Evolutionary conservation across 371 early-diverging fungal genomes (phyloP), one percentile per base, ranked within the genome.

Genomic region (Capniomyces stellatus): DNA sequence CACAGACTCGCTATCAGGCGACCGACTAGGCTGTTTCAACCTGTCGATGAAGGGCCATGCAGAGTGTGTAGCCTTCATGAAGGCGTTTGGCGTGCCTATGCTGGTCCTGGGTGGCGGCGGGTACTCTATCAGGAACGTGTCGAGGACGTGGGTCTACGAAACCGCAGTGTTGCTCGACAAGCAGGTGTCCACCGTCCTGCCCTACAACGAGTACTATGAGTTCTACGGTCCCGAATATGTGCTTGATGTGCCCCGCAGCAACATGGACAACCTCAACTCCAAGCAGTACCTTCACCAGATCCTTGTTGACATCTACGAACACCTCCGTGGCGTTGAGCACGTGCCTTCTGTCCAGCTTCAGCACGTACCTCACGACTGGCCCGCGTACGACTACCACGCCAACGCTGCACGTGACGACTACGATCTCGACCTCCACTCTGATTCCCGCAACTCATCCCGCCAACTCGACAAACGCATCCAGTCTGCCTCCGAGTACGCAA

Each of bases 101-200:
- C 64, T 99, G 56, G 75, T 98, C 51, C 72, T 99, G 2, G 99
- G 99, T 54, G 99, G 99, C 29, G 99, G 99, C 43, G 99, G 99
- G 1, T 99, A 99, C 63, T 96, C 98, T 0, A 93, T 98, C 66
- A 82, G 94, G 54, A 98, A 99, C 67, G 99, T 98, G 0, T 83
- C 93, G 12, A 77, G 95, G 25, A 84, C 91, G 10, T 99, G 99
- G 99, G 85, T 94, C 2, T 97, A 93, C 63, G 99, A 99, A 62
- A 99, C 99, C 2, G 82, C 89, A 12, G 70, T 94, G 1, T 74
- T 92, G 0, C 77, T 92, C 19, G 94, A 85, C 30, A 75, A 82
- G 52, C 76, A 82, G 25, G 62, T 90, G 43, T 65, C 69, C 29
- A 67, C 72, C 54, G 89, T 85, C 43, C 69, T 95, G 57, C 93